Base-by-base conservation (phyloP, 2,329 filamentous ascomycete genomes). In the Blastomyces gilchristii region DNA sequence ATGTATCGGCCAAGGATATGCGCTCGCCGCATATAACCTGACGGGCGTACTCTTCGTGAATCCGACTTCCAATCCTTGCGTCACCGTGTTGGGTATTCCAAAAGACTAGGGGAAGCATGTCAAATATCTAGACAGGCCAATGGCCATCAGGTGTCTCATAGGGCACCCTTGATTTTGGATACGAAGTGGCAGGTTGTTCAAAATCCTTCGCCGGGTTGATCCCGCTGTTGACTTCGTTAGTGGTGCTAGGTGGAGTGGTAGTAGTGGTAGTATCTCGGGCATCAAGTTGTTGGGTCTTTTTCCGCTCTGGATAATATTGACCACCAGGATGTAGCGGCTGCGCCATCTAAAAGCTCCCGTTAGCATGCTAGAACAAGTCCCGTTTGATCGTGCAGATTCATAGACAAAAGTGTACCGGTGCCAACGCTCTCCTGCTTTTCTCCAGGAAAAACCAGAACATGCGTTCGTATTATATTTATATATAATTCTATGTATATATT, bases 321-420 rank as follows among this genome's bases (percentile, higher is more conserved):
- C 79, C 79, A 63, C 79, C 79, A 22, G 79, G 79, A 67, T 81
- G 79, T 63, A 80, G 70, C 62, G 78, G 73, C 67, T 80, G 77
- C 61, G 68, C 61, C 62, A 71, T 72, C 76, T 78, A 66, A 39
- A 66, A 64, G 63, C 9, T 63, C 62, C 37, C 28, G 72, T 77
- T 73, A 77, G 75, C 70, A 71, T 67, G 39, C 49, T 16, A 43
- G 25, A 63, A 62, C 57, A 69, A 69, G 71, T 69, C 69, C 65
- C 63, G 66, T 68, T 68, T 63, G 62, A 60, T 64, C 28, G 39
- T 12, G 16, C 66, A 69, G 67, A 71, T 67, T 66, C 58, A 56
- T 61, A 68, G 69, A 63, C 60, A 68, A 18, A 59, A 62, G 67
- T 72, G 71, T 77, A 77, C 75, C 75, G 72, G 72, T 69, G 68